These are phyloP conservation scores for Lathyrus aphaca DNA, from an alignment of 306 rosid species.

Conservation along the genomic window DNA sequence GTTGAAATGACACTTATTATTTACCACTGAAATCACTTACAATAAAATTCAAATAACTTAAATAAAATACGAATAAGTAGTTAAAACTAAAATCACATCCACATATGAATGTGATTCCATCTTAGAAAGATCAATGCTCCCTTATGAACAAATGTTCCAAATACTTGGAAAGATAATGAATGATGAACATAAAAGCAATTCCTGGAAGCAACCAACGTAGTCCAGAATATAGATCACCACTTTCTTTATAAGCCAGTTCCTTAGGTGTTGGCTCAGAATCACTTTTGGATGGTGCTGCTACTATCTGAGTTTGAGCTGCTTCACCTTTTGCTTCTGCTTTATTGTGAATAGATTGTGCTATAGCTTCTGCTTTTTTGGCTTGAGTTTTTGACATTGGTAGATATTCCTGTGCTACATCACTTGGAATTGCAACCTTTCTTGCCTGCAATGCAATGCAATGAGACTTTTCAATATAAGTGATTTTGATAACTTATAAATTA, in stretches of 20 bases:
- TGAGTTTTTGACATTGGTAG: constrained; percentile 15
- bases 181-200: constrained; percentile 37
- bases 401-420: constrained; percentile 45
- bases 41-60: constrained; percentile 19
- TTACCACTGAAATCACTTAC: constrained; percentile 30
- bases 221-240: constrained; percentile 21
- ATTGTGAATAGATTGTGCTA: constrained; percentile 10
- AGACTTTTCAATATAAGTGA: background rate
- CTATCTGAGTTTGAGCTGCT: constrained; percentile 23
- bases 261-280: constrained; percentile 29
- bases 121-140: constrained; percentile 32
- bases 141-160: constrained; percentile 40
- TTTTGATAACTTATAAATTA: too few relatives aligned
- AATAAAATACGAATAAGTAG: background rate
- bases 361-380: constrained; percentile 34
- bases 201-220: constrained; percentile 46
- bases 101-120: constrained; percentile 26
- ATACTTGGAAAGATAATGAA: constrained; percentile 42
- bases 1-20: constrained; percentile 34
- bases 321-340: constrained; percentile 26
- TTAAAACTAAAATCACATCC: constrained; percentile 18
- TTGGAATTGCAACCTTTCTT: constrained; percentile 59
- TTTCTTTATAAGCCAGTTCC: constrained; percentile 22
- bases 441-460: constrained; percentile 52
- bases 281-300: constrained; percentile 23